A percentile compares a stretch with the other conserved stretches of the same genome.
These are phyloP conservation scores for Prunus yedoensis DNA, from an alignment of 331 rosid species.

Conservation along the genomic window DNA sequence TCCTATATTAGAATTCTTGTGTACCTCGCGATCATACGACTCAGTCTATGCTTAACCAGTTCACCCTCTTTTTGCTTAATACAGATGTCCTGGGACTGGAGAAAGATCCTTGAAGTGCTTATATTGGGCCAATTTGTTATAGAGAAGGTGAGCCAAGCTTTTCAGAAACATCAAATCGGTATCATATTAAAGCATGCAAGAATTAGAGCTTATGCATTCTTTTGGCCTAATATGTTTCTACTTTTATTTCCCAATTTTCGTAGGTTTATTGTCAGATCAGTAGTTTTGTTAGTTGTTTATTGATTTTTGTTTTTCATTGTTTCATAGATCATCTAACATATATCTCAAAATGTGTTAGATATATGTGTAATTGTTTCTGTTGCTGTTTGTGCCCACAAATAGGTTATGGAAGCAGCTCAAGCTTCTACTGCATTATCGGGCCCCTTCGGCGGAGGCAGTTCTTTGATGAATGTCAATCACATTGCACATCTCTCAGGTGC, in stretches of 20 bases:
- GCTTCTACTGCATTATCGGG: slow-evolving; percentile 79
- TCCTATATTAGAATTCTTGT: not conserved
- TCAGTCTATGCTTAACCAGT: slow-evolving; percentile 5
- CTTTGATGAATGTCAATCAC: slow-evolving; percentile 77
- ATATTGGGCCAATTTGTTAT: slow-evolving; percentile 91
- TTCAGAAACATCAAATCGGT: not conserved
- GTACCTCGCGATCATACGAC: not conserved
- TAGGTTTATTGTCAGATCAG: not conserved
- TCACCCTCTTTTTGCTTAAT: slow-evolving; percentile 13
- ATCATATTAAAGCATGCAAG: not conserved
- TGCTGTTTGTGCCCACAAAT: slow-evolving; percentile 21
- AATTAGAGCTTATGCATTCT: not conserved
- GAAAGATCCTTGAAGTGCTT: slow-evolving; percentile 98
- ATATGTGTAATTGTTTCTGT: slow-evolving; percentile 1
- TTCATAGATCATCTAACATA: not conserved
- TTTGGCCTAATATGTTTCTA: not conserved
- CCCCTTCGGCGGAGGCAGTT: slow-evolving; percentile 48
- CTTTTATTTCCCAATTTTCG: not conserved
- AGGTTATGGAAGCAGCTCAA: slow-evolving; percentile 99
- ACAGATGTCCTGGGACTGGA: slow-evolving; percentile 99
- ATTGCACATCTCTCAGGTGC: slow-evolving; percentile 98
- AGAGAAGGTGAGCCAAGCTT: slow-evolving; percentile 62
- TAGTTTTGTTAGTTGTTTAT: not conserved
- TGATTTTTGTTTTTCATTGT: not conserved
- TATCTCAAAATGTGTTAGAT: not conserved